Percentiles rank a stretch among this genome's conserved stretches.
Evolutionary conservation across 768 basidiomycete species (phyloP).

Genomic region (Baorangia bicolor): DNA sequence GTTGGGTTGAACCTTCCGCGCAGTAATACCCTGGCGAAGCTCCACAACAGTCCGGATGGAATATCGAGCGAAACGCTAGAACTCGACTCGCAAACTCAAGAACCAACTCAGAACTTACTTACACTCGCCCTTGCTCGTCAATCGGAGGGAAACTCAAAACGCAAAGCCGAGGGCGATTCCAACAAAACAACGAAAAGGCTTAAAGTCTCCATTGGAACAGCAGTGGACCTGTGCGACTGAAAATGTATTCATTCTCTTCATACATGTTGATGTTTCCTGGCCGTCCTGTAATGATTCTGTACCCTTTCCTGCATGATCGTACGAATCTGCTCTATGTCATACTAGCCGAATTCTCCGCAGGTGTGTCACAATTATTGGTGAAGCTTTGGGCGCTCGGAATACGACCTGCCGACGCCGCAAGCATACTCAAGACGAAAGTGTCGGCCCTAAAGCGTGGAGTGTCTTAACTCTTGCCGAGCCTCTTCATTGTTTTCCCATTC

Average conservation of each 20-base stretch:
- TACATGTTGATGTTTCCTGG: not conserved
- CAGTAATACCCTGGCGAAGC: not conserved
- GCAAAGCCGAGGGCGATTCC: conserved; percentile 26
- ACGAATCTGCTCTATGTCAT: not conserved
- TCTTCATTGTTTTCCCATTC: not conserved
- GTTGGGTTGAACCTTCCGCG: not conserved
- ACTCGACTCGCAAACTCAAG: conserved; percentile 40
- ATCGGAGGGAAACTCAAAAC: conserved; percentile 33
- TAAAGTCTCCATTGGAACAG: conserved; percentile 69
- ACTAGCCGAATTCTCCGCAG: not conserved
- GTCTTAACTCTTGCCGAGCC: not conserved
- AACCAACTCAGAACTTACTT: conserved; percentile 35
- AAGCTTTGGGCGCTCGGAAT: not conserved
- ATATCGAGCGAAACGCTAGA: conserved; percentile 4
- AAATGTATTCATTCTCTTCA: not conserved
- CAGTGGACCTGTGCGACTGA: conserved; percentile 75
- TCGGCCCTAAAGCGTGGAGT: conserved; percentile 36
- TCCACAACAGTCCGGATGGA: not conserved
- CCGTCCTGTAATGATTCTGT: not conserved
- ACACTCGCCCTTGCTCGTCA: conserved; percentile 13
- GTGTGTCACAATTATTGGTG: not conserved
- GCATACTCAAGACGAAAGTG: not conserved
- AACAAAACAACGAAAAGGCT: conserved; percentile 48
- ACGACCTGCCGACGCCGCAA: not conserved
- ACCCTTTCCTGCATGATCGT: not conserved